phyloP scores from a whole-genome alignment of 23 red algal genomes.

The Pyropia yezoensis region DNA sequence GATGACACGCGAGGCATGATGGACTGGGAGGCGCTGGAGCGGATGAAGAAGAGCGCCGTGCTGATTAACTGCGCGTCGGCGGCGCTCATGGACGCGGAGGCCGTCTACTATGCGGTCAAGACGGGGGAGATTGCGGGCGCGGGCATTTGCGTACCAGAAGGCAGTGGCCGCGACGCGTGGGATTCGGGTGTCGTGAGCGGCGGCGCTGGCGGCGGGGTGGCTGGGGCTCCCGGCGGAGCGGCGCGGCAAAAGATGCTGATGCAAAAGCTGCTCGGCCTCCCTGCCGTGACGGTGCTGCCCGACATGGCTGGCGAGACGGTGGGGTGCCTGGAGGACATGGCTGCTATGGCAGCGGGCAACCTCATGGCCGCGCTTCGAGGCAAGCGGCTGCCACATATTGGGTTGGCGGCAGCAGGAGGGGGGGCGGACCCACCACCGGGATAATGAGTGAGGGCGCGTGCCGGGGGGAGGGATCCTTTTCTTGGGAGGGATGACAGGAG shows the following conservation, averaged over 20 bases:
- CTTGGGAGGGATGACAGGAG: too few species aligned
- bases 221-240: too few species aligned
- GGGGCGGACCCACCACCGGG: too few species aligned
- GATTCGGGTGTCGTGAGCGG: constrained; percentile 43
- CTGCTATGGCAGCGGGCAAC: constrained; percentile 59
- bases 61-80: constrained; percentile 80
- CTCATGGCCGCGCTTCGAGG: constrained; percentile 52
- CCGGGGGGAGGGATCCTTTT: too few species aligned
- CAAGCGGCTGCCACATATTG: constrained; percentile 10
- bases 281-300: constrained; percentile 19
- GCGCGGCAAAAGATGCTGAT: too few species aligned
- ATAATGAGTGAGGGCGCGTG: too few species aligned
- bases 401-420: too few species aligned
- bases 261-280: too few species aligned
- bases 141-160: constrained; percentile 62
- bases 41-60: constrained; percentile 79
- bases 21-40: constrained; percentile 30
- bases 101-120: constrained; percentile 54
- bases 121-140: constrained; percentile 51
- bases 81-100: constrained; percentile 75
- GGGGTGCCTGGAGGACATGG: constrained; percentile 74
- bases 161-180: constrained; percentile 27
- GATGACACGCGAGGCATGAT: constrained; percentile 64
- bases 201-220: too few species aligned
- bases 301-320: constrained; percentile 82